A percentile compares a stretch with the other conserved stretches of the same genome.
These are phyloP conservation scores for Prunella vulgaris DNA, from an alignment of 257 asterid species.

Conservation along the genomic window DNA sequence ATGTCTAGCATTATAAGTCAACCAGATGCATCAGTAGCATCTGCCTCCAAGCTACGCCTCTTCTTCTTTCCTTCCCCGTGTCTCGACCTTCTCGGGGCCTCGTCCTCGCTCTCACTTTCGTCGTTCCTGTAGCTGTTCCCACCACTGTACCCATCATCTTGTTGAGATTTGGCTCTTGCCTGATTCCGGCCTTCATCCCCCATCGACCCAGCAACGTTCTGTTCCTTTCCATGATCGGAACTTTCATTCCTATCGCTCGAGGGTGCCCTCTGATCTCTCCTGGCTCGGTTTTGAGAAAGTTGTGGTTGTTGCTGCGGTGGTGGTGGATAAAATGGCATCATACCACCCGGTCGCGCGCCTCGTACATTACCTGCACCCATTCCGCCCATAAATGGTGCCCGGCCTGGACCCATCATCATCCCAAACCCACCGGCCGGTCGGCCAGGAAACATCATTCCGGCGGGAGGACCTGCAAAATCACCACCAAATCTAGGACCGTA, in stretches of 20 bases:
- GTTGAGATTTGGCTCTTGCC: conserved; percentile 35
- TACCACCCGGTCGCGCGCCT: conserved; percentile 48
- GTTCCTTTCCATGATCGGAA: conserved; percentile 58
- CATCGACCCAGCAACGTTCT: conserved; percentile 19
- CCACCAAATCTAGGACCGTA: conserved; percentile 80
- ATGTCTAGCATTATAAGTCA: conserved; percentile 25
- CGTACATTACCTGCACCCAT: conserved; percentile 42
- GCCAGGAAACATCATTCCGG: conserved; percentile 75
- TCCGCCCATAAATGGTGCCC: conserved; percentile 70
- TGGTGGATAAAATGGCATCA: conserved; percentile 68
- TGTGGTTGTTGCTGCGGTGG: conserved; percentile 35
- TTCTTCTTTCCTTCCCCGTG: conserved; percentile 84
- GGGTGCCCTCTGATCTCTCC: conserved; percentile 47
- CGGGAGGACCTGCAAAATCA: conserved; percentile 58
- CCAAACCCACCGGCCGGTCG: conserved; percentile 83
- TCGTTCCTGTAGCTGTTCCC: conserved; percentile 54
- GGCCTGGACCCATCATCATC: conserved; percentile 83
- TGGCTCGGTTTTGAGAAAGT: conserved; percentile 44
- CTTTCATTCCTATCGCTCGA: conserved; percentile 40
- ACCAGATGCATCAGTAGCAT: conserved; percentile 29
- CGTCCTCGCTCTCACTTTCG: conserved; percentile 82
- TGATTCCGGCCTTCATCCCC: conserved; percentile 33
- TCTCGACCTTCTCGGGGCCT: conserved; percentile 88
- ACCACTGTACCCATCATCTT: conserved; percentile 38
- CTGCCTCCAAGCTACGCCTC: conserved; percentile 50